phyloP scores from a whole-genome alignment of 169 alveolate genomes.

The Toxoplasma gondii region DNA sequence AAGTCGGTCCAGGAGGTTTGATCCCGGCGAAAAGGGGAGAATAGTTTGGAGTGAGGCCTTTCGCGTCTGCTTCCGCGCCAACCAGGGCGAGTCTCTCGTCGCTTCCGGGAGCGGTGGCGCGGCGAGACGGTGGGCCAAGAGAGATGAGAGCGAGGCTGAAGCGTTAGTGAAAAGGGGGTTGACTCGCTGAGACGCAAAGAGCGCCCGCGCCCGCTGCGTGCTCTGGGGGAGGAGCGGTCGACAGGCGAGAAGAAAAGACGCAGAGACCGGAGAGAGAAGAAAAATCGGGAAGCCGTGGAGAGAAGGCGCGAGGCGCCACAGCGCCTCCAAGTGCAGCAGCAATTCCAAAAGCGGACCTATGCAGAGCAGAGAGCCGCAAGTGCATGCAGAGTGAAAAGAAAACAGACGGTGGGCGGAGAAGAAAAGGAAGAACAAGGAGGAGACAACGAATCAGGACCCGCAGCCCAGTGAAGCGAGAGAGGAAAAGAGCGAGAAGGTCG shows the following conservation, averaged over 20 bases:
- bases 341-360: constrained; percentile 17
- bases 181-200: constrained; percentile 4
- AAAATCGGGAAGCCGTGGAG: background rate
- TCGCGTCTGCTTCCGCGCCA: background rate
- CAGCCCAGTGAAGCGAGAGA: too few relatives aligned
- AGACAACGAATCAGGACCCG: too few relatives aligned
- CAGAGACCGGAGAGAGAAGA: background rate
- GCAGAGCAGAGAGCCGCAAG: too few relatives aligned
- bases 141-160: background rate
- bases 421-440: background rate
- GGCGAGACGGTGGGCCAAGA: background rate
- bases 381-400: background rate
- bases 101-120: background rate
- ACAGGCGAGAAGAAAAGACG: background rate
- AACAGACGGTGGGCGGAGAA: background rate
- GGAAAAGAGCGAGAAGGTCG: too few relatives aligned
- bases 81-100: background rate
- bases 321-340: constrained; percentile 6
- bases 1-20: too few relatives aligned
- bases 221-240: constrained; percentile 20
- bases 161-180: background rate
- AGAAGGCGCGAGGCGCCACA: constrained; percentile 21
- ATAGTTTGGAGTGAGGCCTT: background rate
- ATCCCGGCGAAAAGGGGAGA: too few relatives aligned
- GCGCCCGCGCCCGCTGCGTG: constrained; percentile 25